phyloP scores from a whole-genome alignment of 2,329 filamentous ascomycete genomes.

The Colletotrichum orchidophilum region DNA sequence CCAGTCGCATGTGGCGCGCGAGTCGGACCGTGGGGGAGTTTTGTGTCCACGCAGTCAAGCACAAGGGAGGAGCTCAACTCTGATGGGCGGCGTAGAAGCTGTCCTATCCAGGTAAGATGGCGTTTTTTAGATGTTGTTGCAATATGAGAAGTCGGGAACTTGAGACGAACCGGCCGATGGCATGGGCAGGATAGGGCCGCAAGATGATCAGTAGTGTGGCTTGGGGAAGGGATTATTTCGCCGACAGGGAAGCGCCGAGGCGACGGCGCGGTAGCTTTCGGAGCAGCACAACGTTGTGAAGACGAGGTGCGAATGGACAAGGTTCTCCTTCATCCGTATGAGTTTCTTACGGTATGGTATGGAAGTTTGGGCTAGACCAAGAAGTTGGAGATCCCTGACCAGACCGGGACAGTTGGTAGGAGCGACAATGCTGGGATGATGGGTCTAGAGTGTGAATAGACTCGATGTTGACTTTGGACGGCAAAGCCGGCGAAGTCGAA shows the following conservation, averaged over 20 bases:
- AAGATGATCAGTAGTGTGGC: conserved; percentile 7
- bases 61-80: neutral
- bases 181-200: conserved; percentile 28
- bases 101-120: neutral
- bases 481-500: conserved; percentile 17
- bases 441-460: conserved; percentile 8
- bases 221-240: conserved; percentile 19
- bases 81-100: neutral
- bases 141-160: conserved; percentile 25
- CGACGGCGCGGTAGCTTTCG: conserved; percentile 2
- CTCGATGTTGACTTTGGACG: conserved; percentile 22
- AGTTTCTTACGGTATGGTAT: neutral
- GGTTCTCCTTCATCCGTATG: neutral
- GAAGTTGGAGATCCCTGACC: conserved; percentile 27
- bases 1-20: conserved; percentile 8
- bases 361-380: conserved; percentile 14
- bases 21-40: conserved; percentile 19
- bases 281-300: conserved; percentile 11
- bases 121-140: conserved; percentile 26
- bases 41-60: neutral
- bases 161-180: conserved; percentile 33
- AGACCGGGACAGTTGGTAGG: conserved; percentile 21
- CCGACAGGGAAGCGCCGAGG: conserved; percentile 26
- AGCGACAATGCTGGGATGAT: conserved; percentile 24
- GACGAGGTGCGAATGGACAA: neutral